A percentile compares a stretch with the other conserved stretches of the same genome.
These are phyloP conservation scores for Colletotrichum zoysiae DNA, from an alignment of 2,329 filamentous ascomycete species.

Conservation along the genomic window DNA sequence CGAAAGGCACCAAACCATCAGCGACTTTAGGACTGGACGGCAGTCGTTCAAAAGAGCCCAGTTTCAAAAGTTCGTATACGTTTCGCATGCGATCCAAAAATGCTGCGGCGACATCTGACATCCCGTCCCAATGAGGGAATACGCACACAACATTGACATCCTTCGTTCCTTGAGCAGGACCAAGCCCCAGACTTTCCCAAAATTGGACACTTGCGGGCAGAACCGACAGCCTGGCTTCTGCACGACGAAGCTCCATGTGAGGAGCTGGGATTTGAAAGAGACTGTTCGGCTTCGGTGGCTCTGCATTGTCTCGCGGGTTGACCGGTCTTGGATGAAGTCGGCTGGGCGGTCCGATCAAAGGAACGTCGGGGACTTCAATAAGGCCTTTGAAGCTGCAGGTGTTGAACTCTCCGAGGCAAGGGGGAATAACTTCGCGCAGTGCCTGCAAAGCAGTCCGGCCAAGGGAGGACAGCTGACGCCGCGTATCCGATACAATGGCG, in stretches of 20 bases:
- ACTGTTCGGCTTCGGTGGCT: constrained; percentile 63
- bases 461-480: constrained; percentile 57
- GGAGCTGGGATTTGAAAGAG: constrained; percentile 76
- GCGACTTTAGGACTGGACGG: constrained; percentile 57
- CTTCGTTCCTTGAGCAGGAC: constrained; percentile 78
- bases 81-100: constrained; percentile 78
- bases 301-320: constrained; percentile 57
- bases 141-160: constrained; percentile 79
- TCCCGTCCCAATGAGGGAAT: constrained; percentile 74
- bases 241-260: constrained; percentile 78
- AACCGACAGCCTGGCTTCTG: constrained; percentile 77
- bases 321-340: constrained; percentile 64
- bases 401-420: constrained; percentile 55
- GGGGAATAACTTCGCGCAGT: constrained; percentile 59
- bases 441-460: constrained; percentile 63
- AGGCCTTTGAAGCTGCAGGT: constrained; percentile 39
- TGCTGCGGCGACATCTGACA: constrained; percentile 69
- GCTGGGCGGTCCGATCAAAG: constrained; percentile 64
- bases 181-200: constrained; percentile 84
- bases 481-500: constrained; percentile 50
- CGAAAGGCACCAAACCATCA: constrained; percentile 64
- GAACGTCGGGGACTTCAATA: constrained; percentile 44
- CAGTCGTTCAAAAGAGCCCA: constrained; percentile 74
- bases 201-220: constrained; percentile 81
- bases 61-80: constrained; percentile 79